Conservation (phyloP, 1,284 basidiomycete genomes). For the Cryptococcus hybrid region DNA sequence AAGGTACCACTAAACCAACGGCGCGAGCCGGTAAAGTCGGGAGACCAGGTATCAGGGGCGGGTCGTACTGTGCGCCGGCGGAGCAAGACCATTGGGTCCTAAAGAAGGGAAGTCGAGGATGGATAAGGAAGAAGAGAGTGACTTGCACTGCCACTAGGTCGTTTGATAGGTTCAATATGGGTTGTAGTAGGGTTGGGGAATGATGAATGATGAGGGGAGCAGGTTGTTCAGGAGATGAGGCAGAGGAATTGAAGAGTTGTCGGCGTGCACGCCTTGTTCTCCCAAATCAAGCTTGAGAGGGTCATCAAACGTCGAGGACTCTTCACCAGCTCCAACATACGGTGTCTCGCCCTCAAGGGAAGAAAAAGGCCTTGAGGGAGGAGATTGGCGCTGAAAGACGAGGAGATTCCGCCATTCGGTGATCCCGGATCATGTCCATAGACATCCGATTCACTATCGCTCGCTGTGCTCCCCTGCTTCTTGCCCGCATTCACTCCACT, state of each 20-base stretch:
- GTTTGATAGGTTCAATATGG: neutral
- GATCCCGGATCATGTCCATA: conserved; percentile 46
- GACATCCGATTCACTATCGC: conserved; percentile 29
- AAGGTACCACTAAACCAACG: conserved; percentile 42
- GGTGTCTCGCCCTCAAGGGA: conserved; percentile 49
- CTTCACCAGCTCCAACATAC: conserved; percentile 26
- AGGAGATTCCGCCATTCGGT: conserved; percentile 42
- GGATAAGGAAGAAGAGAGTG: neutral
- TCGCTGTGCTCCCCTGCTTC: conserved; percentile 12
- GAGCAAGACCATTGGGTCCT: neutral
- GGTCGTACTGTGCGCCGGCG: conserved; percentile 2
- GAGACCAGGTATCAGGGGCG: conserved; percentile 14
- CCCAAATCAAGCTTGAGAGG: conserved; percentile 18
- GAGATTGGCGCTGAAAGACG: conserved; percentile 48
- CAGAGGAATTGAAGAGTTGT: neutral
- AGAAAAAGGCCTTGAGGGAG: conserved; percentile 49
- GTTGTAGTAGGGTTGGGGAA: too few relatives aligned
- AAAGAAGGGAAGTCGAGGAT: neutral
- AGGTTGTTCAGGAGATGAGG: conserved; percentile 5
- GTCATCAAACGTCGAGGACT: conserved; percentile 8
- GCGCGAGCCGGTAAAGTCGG: conserved; percentile 20
- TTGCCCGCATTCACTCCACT: neutral
- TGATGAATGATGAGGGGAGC: neutral
- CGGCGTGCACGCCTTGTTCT: too few relatives aligned
- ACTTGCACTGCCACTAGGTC: neutral